These are phyloP conservation scores for Maudiozyma barnettii DNA, from an alignment of 805 yeast species.

Conservation along the genomic window DNA sequence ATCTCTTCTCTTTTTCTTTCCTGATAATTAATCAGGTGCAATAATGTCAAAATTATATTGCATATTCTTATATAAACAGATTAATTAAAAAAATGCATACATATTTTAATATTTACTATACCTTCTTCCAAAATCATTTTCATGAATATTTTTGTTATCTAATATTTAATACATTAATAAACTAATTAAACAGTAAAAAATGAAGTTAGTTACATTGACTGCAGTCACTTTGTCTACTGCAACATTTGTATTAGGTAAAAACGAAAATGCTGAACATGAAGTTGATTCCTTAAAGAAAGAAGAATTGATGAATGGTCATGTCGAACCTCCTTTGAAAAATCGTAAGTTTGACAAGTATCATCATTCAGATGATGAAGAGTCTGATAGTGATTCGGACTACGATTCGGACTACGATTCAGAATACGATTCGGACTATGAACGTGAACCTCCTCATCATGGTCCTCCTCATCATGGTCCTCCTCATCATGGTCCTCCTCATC, in stretches of 20 bases:
- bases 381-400: neutral
- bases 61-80: too few relatives aligned
- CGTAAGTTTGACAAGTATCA: neutral
- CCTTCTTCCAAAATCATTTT: too few relatives aligned
- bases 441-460: neutral
- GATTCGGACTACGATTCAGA: neutral
- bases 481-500: neutral
- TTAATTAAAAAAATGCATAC: too few relatives aligned
- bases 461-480: neutral
- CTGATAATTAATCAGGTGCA: too few relatives aligned
- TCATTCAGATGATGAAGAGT: neutral
- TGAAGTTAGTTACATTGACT: neutral
- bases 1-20: too few relatives aligned
- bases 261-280: neutral
- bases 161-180: neutral
- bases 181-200: neutral
- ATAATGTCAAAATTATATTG: too few relatives aligned
- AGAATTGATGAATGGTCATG: neutral
- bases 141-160: too few relatives aligned
- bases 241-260: neutral
- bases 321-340: neutral
- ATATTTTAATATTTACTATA: too few relatives aligned
- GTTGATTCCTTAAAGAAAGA: neutral
- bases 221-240: neutral
- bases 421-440: neutral